phyloP scores from a whole-genome alignment of 306 rosid genomes.

The Cotoneaster glaucophyllus region DNA sequence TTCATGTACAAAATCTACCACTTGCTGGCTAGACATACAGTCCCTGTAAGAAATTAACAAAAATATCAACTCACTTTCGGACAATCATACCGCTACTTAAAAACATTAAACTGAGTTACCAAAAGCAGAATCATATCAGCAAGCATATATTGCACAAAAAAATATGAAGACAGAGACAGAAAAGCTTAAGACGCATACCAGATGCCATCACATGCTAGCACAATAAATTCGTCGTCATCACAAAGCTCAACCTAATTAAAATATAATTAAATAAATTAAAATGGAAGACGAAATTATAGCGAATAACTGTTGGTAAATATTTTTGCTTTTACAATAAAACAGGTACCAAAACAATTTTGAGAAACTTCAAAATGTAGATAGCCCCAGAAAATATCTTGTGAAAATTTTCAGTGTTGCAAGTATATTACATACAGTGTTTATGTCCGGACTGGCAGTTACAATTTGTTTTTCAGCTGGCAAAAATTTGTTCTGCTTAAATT shows the following conservation, averaged over 20 bases:
- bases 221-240: slow-evolving; percentile 79
- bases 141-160: background rate
- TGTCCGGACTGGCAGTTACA: slow-evolving; percentile 87
- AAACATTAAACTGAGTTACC: background rate
- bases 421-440: slow-evolving; percentile 62
- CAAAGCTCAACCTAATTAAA: slow-evolving; percentile 69
- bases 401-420: background rate
- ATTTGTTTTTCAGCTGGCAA: slow-evolving; percentile 79
- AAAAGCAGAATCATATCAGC: background rate
- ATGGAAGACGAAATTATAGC: slow-evolving; percentile 2
- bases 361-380: background rate
- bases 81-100: background rate
- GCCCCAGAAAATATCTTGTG: background rate
- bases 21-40: slow-evolving; percentile 93
- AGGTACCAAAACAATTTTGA: background rate
- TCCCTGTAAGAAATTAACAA: slow-evolving; percentile 64
- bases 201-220: slow-evolving; percentile 84
- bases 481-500: slow-evolving; percentile 84
- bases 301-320: background rate
- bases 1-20: slow-evolving; percentile 75
- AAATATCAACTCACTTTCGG: background rate
- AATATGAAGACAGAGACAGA: background rate
- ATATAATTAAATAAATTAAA: background rate
- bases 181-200: slow-evolving; percentile 53
- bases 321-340: background rate